Conservation (phyloP, 2,329 filamentous ascomycete genomes). For the Talaromyces sp. region DNA sequence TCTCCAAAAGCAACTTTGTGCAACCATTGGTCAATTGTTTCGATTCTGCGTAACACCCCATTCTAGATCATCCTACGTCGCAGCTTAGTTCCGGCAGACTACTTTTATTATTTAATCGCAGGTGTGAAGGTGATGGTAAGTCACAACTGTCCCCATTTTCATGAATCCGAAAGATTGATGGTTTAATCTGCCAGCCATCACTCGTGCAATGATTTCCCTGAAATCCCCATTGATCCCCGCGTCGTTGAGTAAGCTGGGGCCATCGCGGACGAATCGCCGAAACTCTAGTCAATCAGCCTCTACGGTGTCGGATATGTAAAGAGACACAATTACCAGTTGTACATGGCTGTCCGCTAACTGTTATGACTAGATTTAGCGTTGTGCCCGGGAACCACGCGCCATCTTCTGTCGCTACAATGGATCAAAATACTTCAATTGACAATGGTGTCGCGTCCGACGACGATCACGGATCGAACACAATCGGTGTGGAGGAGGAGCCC, state of each 20-base stretch:
- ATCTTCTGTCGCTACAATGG: slow-evolving; percentile 1
- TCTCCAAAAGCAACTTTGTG: neutral
- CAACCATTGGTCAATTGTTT: slow-evolving; percentile 2
- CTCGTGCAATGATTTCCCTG: slow-evolving; percentile 28
- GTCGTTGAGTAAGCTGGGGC: slow-evolving; percentile 18
- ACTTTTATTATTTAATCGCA: neutral
- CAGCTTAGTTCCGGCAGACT: neutral
- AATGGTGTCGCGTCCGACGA: neutral
- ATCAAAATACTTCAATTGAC: neutral
- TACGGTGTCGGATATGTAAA: slow-evolving; percentile 17
- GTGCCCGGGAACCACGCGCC: slow-evolving; percentile 4
- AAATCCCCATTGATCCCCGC: slow-evolving; percentile 27
- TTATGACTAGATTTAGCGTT: neutral
- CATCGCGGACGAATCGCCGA: slow-evolving; percentile 17
- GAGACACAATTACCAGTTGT: too few species aligned
- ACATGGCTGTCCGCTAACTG: neutral
- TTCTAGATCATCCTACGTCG: neutral
- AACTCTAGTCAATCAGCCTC: slow-evolving; percentile 14
- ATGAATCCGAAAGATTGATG: neutral
- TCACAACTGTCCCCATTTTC: neutral
- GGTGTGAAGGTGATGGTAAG: slow-evolving; percentile 8
- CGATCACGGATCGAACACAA: slow-evolving; percentile 8
- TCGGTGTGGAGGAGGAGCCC: slow-evolving; percentile 2
- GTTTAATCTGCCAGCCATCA: neutral
- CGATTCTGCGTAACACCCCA: neutral